Base-by-base conservation (phyloP, 352 stramenopile genomes). In the Plasmopara viticola region DNA sequence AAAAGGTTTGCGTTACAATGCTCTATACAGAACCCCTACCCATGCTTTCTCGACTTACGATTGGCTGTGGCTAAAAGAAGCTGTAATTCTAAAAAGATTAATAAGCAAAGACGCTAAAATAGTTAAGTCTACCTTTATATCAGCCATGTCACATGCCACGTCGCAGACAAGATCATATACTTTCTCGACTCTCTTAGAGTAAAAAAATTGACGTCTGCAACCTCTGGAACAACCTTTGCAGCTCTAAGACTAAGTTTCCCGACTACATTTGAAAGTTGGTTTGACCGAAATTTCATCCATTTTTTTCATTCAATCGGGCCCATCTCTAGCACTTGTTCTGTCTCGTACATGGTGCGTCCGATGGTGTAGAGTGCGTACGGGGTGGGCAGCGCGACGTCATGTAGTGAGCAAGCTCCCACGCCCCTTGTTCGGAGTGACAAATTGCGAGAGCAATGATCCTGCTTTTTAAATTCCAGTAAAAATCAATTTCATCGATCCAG, bases 331-430 rank as follows among this genome's bases (percentile, higher is more conserved):
- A 97, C 67, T 52, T 90, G 77, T 58, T 97, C 91, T 33, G 90
- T 97, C 69, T 98, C 92, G 54, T 97, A 98, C 92, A 98, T 98
- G 2, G 92, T 97, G 2, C 92, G 58, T 10, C 92, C 92, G 7
- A 98, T 73, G 0, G 51, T 74, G 95, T 25, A 25, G 44, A 43
- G 44, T 6, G 74, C 62, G 0, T 53, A 1, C 52, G 15, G 0
- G 81, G 80, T 7, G 80, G 86, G 67, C 79, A 95, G 15, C 63
- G 66, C 13, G 73, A 81, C 28, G 75, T 89, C 43, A 64, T 70
- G 60, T 93, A 95, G 37, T 62, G 58, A 2, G 84, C 70, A 1
- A 74, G 80, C n/a, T 90, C 56, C 90, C 92, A 98, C 13, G 89
- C 92, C 0, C 92, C 92, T 5, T 90, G 90, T 60, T 97, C 92